phyloP scores from a whole-genome alignment of 768 basidiomycete genomes.

The Phaffia australis region DNA sequence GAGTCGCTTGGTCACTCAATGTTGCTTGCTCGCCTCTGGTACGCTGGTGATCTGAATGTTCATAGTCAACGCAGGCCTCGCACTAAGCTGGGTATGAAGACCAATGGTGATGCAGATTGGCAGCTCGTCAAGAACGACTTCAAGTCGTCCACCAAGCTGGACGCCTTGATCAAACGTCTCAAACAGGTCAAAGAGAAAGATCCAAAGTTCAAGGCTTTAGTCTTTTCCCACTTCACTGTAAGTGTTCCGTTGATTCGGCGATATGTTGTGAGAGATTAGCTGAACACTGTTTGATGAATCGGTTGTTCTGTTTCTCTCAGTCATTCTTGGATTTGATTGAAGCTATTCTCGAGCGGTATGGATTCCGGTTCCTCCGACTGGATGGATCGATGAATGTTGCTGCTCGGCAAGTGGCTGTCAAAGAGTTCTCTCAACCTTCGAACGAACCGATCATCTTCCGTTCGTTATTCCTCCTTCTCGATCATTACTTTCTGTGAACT shows the following conservation, averaged over 20 bases:
- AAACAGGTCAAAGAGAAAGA: slow-evolving; percentile 49
- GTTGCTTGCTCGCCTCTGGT: too few relatives aligned
- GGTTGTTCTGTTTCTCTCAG: not conserved
- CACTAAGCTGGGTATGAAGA: not conserved
- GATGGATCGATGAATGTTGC: slow-evolving; percentile 88
- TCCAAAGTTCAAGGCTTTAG: slow-evolving; percentile 50
- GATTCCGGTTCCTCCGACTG: slow-evolving; percentile 50
- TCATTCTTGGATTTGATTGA: slow-evolving; percentile 76
- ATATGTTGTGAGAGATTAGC: not conserved
- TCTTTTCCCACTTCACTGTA: slow-evolving; percentile 38
- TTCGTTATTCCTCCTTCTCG: not conserved
- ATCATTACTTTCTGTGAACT: not conserved
- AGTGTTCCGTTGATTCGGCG: slow-evolving; percentile 31
- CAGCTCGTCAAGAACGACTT: slow-evolving; percentile 70
- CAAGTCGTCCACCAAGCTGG: slow-evolving; percentile 78
- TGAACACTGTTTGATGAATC: not conserved
- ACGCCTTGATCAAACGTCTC: slow-evolving; percentile 65
- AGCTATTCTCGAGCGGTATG: slow-evolving; percentile 56
- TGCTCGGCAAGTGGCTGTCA: slow-evolving; percentile 61
- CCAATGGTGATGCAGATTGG: slow-evolving; percentile 36
- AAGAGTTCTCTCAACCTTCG: slow-evolving; percentile 61
- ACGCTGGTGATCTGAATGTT: too few relatives aligned
- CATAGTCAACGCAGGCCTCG: too few relatives aligned
- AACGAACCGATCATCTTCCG: slow-evolving; percentile 47
- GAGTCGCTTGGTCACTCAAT: too few relatives aligned